phyloP scores from a whole-genome alignment of 257 asterid genomes.

The Solanum tacnaense region DNA sequence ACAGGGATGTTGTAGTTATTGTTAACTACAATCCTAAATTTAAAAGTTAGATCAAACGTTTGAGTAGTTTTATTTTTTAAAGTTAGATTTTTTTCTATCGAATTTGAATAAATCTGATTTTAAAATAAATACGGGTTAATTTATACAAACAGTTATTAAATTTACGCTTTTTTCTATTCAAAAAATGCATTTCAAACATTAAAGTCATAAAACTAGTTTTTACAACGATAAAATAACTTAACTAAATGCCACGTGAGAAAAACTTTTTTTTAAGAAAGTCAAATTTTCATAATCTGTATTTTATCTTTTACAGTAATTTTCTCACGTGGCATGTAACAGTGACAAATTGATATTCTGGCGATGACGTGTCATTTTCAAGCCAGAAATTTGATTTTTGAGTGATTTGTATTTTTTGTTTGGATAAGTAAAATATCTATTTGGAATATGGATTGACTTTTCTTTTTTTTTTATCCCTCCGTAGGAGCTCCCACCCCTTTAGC shows the following conservation, averaged over 20 bases:
- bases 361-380: not conserved
- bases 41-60: not conserved
- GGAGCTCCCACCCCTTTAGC: no score
- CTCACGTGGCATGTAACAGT: not conserved
- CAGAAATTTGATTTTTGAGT: not conserved
- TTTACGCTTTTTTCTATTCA: no score
- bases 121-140: not conserved
- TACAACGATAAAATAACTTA: not conserved
- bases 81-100: no score
- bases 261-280: no score
- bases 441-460: not conserved
- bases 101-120: no score
- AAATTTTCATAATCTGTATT: no score
- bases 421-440: no score
- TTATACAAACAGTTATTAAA: no score
- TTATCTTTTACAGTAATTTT: no score
- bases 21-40: not conserved
- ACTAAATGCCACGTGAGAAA: not conserved
- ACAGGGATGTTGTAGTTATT: not conserved
- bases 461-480: no score
- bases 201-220: no score
- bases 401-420: not conserved
- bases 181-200: not conserved
- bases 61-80: not conserved
- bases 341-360: not conserved